These are phyloP conservation scores for Suillus luteus DNA, from an alignment of 768 basidiomycete genomes.

Conservation along the genomic window DNA sequence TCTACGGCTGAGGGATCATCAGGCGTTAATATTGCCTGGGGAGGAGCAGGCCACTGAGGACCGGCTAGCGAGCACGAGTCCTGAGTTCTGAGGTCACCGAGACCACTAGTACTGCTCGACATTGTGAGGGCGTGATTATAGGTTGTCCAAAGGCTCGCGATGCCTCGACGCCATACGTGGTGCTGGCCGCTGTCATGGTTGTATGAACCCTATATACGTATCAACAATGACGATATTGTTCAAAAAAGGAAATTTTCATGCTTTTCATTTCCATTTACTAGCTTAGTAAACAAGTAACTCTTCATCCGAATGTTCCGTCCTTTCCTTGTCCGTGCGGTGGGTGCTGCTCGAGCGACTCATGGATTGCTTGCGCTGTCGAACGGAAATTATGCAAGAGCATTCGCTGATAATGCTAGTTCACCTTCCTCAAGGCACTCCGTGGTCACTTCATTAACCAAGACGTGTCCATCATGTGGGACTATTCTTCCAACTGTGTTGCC, in stretches of 20 bases:
- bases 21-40: conserved; percentile 39
- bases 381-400: neutral
- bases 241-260: neutral
- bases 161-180: neutral
- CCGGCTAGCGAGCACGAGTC: neutral
- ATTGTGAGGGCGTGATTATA: neutral
- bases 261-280: neutral
- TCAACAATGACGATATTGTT: neutral
- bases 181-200: neutral
- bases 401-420: neutral
- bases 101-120: conserved; percentile 7
- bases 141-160: neutral
- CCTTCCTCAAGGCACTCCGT: conserved; percentile 3
- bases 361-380: neutral
- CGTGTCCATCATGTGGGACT: conserved; percentile 65
- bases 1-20: conserved; percentile 47
- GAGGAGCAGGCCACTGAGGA: conserved; percentile 29
- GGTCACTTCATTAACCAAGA: conserved; percentile 16
- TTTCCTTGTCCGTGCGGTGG: neutral
- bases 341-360: neutral
- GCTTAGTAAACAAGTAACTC: neutral
- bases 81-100: neutral
- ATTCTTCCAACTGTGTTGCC: conserved; percentile 66
- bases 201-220: neutral
- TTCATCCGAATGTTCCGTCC: conserved; percentile 14